Evolutionary conservation across 1,139 yeast species (phyloP).

Genomic region (Protomyces inundatus): DNA sequence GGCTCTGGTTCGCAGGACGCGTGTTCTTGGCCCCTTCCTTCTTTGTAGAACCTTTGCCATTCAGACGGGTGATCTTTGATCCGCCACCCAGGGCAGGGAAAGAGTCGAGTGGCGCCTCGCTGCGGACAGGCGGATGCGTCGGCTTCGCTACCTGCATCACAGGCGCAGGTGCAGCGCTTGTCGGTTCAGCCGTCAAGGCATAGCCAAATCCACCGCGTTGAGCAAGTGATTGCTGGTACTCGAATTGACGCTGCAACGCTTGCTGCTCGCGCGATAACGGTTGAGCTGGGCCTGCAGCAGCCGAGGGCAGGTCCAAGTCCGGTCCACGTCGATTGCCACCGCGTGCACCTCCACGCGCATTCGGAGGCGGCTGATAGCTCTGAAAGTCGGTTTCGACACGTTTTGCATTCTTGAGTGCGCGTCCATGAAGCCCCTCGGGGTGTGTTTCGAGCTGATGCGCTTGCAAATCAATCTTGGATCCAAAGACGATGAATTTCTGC

Average conservation of each 20-base stretch:
- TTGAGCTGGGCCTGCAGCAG: background rate
- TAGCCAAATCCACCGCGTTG: conserved; percentile 22
- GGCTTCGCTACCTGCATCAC: conserved; percentile 20
- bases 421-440: conserved; percentile 44
- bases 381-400: conserved; percentile 24
- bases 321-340: conserved; percentile 8
- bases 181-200: conserved; percentile 9
- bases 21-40: background rate
- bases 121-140: conserved; percentile 1
- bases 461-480: conserved; percentile 76
- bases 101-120: conserved; percentile 10
- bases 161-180: conserved; percentile 13
- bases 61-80: background rate
- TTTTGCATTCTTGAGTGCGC: conserved; percentile 26
- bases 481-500: conserved; percentile 83
- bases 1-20: background rate
- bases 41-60: background rate
- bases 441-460: conserved; percentile 88
- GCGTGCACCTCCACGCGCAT: conserved; percentile 9
- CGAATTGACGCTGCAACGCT: conserved; percentile 25
- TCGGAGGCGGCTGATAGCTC: conserved; percentile 24
- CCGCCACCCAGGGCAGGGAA: conserved; percentile 24
- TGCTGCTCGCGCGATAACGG: conserved; percentile 27
- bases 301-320: conserved; percentile 1
- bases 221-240: conserved; percentile 23